These are phyloP conservation scores for Triticum timopheevii DNA, from an alignment of 176 grass and related monocot species.

Conservation along the genomic window DNA sequence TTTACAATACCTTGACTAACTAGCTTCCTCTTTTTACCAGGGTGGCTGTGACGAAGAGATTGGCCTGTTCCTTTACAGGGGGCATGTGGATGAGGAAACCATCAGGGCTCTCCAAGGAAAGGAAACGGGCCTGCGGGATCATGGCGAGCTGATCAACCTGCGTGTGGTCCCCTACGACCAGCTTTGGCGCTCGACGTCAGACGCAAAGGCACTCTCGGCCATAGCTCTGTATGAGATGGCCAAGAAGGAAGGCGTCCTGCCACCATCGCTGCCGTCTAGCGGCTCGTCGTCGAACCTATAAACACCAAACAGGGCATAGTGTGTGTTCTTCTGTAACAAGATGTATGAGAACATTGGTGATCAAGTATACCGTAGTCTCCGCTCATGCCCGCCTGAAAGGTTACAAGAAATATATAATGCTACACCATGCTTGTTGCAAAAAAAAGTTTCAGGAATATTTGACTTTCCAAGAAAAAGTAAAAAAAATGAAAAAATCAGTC, in stretches of 20 bases:
- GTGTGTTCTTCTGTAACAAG: not conserved
- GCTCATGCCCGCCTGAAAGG: not conserved
- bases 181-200: conserved; percentile 65
- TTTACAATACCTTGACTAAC: not conserved
- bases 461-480: too few relatives aligned
- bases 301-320: not conserved
- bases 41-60: conserved; percentile 90
- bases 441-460: too few relatives aligned
- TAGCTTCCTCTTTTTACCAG: conserved; percentile 19
- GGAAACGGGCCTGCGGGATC: conserved; percentile 74
- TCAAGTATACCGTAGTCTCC: not conserved
- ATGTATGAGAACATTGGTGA: not conserved
- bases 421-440: too few relatives aligned
- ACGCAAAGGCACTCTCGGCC: conserved; percentile 69
- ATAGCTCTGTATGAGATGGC: conserved; percentile 95
- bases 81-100: conserved; percentile 46
- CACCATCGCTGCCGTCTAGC: not conserved
- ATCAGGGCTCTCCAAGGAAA: conserved; percentile 71
- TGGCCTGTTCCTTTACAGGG: conserved; percentile 66
- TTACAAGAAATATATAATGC: not conserved
- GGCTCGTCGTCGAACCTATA: not conserved
- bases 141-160: conserved; percentile 89
- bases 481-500: too few relatives aligned
- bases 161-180: conserved; percentile 56
- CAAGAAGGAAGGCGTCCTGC: conserved; percentile 64